Evolutionary conservation across 2,329 filamentous ascomycete genomes (phyloP), one percentile per base, ranked within the genome.

Genomic region (Colletotrichum abscissum): DNA sequence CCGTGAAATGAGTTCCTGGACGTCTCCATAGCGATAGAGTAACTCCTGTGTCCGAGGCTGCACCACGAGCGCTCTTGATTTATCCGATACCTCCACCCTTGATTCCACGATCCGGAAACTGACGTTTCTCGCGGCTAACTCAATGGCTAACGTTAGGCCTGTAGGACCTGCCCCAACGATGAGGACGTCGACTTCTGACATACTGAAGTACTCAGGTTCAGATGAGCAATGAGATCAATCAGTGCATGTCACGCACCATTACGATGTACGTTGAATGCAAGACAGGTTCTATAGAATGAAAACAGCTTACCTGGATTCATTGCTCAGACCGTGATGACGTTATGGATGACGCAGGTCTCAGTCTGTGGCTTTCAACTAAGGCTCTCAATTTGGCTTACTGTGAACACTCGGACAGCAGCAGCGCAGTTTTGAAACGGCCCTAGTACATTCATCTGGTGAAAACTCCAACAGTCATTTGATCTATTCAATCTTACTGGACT

Each of bases 21-120:
- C 38, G 22, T 33, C 75, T 49, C 78, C 79, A 52, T 89, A 82
- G 42, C 87, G 86, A 58, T 82, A 82, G 63, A 89, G 83, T 24
- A 89, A 79, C 75, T 90, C 88, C 8, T 88, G 76, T 1, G 84
- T 87, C 7, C 88, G 84, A 12, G 86, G 81, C 67, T 89, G 88
- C 6, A 89, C 78, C 9, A 83, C 81, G 0, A 89, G 77, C 5
- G 80, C 87, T 74, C 80, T 84, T 73, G 82, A 84, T 69, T 83
- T 81, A 57, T 82, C 78, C 7, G 80, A 83, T 12, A 80, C 81
- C 4, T 65, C 75, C 5, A 75, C 67, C 3, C 69, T 73, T 57
- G 80, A 79, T 69, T 86, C 83, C 63, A 86, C 76, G 69, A 86
- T 81, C 69, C 82, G 80, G 74, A 84, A 83, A 26, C 80, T 76